Percentiles rank a stretch among this genome's conserved stretches.
These are phyloP conservation scores for Alternaria sp. DNA, from an alignment of 2,329 filamentous ascomycete species.

Conservation along the genomic window DNA sequence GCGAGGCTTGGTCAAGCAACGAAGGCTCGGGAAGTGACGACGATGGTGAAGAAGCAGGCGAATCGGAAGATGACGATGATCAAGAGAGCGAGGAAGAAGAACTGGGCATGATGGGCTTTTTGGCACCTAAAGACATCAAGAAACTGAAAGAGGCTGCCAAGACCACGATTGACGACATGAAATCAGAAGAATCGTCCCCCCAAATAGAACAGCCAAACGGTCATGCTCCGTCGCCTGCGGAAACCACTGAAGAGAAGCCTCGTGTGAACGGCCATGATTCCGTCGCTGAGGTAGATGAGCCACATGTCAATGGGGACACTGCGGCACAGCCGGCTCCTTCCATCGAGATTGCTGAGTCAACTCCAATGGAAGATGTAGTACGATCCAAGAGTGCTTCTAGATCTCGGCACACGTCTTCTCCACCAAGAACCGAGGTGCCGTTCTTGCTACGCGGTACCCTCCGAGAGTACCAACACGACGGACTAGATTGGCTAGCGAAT, in stretches of 20 bases:
- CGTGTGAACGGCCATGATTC: constrained; percentile 23
- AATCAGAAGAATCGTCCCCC: constrained; percentile 51
- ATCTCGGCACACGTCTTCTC: constrained; percentile 42
- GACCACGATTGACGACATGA: constrained; percentile 29
- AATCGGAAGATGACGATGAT: constrained; percentile 27
- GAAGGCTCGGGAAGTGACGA: constrained; percentile 39
- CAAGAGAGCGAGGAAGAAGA: constrained; percentile 49
- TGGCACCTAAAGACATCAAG: constrained; percentile 44
- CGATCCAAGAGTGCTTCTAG: constrained; percentile 27
- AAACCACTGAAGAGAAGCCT: constrained; percentile 54
- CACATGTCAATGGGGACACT: constrained; percentile 24
- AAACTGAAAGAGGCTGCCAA: constrained; percentile 47
- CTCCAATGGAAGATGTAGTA: constrained; percentile 22
- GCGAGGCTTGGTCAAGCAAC: constrained; percentile 50
- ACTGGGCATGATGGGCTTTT: constrained; percentile 46
- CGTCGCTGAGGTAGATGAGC: constrained; percentile 9
- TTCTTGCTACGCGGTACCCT: constrained; percentile 84
- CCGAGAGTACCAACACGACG: constrained; percentile 95
- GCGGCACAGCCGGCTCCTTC: constrained; percentile 11
- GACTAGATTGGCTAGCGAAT: constrained; percentile 95
- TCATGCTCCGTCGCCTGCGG: constrained; percentile 52
- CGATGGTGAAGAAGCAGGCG: constrained; percentile 28
- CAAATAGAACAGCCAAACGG: constrained; percentile 29
- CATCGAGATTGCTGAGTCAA: constrained; percentile 24
- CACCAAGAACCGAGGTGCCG: constrained; percentile 46